A percentile compares a stretch with the other conserved stretches of the same genome.
phyloP scores from a whole-genome alignment of 1,284 basidiomycete species.

The Trametes hirsuta region DNA sequence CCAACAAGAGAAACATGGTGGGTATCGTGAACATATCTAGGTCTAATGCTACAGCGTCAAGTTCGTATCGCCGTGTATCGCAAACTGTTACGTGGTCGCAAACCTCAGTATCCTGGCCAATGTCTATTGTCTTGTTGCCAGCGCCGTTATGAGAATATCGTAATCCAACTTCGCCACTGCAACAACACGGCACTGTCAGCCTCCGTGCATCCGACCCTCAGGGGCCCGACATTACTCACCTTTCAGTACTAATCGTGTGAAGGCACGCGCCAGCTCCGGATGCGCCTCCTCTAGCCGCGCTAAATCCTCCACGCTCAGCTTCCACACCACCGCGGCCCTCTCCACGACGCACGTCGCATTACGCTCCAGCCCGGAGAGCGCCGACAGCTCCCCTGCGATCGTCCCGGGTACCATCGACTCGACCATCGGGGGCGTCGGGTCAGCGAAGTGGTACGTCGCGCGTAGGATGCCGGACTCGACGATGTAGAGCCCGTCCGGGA shows the following conservation, averaged over 20 bases:
- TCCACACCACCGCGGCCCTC: conserved; percentile 80
- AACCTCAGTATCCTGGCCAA: not conserved
- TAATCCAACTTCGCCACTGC: conserved; percentile 80
- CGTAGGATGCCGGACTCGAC: conserved; percentile 84
- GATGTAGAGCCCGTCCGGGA: conserved; percentile 83
- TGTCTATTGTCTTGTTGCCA: conserved; percentile 64
- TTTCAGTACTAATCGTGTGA: conserved; percentile 79
- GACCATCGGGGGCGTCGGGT: conserved; percentile 67
- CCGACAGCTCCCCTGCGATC: conserved; percentile 86
- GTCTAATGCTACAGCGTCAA: conserved; percentile 11
- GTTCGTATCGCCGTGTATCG: not conserved
- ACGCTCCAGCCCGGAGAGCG: conserved; percentile 72
- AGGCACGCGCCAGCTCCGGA: conserved; percentile 65
- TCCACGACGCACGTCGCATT: conserved; percentile 90
- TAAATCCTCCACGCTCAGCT: conserved; percentile 62
- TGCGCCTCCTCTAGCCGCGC: conserved; percentile 64
- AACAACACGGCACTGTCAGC: conserved; percentile 2
- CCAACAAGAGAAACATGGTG: not conserved
- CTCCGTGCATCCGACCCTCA: not conserved
- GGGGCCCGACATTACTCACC: conserved; percentile 48
- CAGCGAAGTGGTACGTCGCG: conserved; percentile 79
- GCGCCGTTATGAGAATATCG: conserved; percentile 72
- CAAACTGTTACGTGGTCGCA: not conserved
- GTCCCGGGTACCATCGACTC: conserved; percentile 94
- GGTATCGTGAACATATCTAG: conserved; percentile 10